Evolutionary conservation across 257 asterid genomes (phyloP).

Genomic region (Solanum bulbocastanum): DNA sequence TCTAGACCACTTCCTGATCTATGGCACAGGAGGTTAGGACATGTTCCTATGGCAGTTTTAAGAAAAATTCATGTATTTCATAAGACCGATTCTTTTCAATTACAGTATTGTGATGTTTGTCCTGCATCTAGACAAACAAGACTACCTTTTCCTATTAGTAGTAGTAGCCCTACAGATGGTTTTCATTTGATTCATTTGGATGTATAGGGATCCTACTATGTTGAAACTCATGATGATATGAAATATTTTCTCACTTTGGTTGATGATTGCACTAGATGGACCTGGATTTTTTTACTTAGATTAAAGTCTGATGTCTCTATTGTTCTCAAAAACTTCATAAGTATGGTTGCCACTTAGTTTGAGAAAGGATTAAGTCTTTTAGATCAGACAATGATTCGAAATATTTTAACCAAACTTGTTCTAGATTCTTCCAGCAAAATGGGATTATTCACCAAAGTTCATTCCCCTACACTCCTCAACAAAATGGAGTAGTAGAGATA

Average conservation of each 20-base stretch:
- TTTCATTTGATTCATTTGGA: background rate
- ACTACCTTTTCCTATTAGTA: no score
- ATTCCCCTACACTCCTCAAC: background rate
- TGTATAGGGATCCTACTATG: background rate
- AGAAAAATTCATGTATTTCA: no score
- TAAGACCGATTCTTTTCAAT: fast-evolving
- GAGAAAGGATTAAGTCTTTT: fast-evolving
- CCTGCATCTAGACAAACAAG: background rate
- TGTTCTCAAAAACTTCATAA: fast-evolving
- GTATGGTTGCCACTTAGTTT: fast-evolving
- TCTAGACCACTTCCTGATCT: background rate
- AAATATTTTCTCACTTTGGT: background rate
- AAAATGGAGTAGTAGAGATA: no score
- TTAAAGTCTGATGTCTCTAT: background rate
- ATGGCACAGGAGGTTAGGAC: background rate
- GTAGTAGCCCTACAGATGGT: fast-evolving
- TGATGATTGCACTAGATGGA: background rate
- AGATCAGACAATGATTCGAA: background rate
- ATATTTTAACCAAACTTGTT: background rate
- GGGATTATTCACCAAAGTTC: background rate
- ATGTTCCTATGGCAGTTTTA: background rate
- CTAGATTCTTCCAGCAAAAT: fast-evolving
- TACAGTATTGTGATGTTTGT: background rate
- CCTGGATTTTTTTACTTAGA: background rate
- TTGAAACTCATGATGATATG: background rate